phyloP scores from a whole-genome alignment of 1,284 basidiomycete species.

The Tylopilus sp. region DNA sequence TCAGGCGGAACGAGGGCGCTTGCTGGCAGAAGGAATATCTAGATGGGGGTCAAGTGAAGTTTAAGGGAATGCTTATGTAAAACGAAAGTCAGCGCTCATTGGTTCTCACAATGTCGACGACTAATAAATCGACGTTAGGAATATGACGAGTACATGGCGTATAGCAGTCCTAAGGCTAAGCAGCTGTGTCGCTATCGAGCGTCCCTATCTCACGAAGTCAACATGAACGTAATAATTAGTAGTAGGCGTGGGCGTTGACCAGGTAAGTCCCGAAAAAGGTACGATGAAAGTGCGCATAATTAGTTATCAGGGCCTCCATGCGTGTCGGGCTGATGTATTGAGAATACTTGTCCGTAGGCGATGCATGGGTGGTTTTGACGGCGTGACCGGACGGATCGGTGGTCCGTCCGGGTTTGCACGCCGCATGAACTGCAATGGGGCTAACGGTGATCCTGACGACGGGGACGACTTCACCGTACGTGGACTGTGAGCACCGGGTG shows the following conservation, averaged over 20 bases:
- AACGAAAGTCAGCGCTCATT: conserved; percentile 7
- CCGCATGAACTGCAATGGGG: conserved; percentile 55
- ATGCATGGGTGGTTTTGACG: conserved; percentile 38
- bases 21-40: not conserved
- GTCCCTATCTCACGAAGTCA: conserved; percentile 28
- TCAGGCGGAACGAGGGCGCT: conserved; percentile 13
- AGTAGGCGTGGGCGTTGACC: conserved; percentile 14
- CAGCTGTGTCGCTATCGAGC: conserved; percentile 21
- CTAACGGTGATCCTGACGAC: conserved; percentile 50
- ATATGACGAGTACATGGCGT: conserved; percentile 27
- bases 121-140: conserved; percentile 15
- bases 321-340: conserved; percentile 34
- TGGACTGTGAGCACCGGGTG: conserved; percentile 45
- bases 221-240: conserved; percentile 34
- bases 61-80: not conserved
- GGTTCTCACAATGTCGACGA: not conserved
- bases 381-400: conserved; percentile 41
- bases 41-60: not conserved
- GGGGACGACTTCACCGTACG: conserved; percentile 43
- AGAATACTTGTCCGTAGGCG: conserved; percentile 34
- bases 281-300: conserved; percentile 12
- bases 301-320: conserved; percentile 34
- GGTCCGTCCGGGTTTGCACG: conserved; percentile 44
- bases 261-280: conserved; percentile 18
- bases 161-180: conserved; percentile 26